These are phyloP conservation scores for Rhodotorula sp. DNA, from an alignment of 1,284 basidiomycete species.

Conservation along the genomic window DNA sequence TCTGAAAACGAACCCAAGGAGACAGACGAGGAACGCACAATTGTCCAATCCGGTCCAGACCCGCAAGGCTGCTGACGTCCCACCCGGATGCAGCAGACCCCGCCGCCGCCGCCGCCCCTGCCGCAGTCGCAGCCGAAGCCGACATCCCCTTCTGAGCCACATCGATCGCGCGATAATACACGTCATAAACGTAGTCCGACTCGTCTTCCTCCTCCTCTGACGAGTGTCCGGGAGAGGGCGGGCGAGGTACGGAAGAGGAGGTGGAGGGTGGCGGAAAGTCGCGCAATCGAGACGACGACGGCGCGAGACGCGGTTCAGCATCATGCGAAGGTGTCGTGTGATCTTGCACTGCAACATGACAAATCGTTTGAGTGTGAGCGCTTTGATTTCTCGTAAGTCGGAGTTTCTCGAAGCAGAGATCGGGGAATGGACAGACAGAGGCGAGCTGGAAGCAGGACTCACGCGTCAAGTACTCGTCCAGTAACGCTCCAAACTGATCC, in stretches of 20 bases:
- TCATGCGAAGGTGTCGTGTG: not conserved
- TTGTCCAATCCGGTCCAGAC: conserved; percentile 38
- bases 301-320: too few relatives aligned
- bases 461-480: conserved; percentile 44
- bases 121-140: too few relatives aligned
- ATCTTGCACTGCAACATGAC: too few relatives aligned
- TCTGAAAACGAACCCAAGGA: too few relatives aligned
- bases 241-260: not conserved
- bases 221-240: not conserved
- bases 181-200: conserved; percentile 39
- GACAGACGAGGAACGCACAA: conserved; percentile 29
- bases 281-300: conserved; percentile 18
- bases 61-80: conserved; percentile 23
- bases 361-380: too few relatives aligned
- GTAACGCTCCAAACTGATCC: conserved; percentile 43
- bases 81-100: not conserved
- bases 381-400: too few relatives aligned
- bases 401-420: too few relatives aligned
- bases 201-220: not conserved
- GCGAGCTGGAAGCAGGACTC: not conserved
- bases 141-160: not conserved
- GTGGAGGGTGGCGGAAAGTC: not conserved
- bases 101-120: too few relatives aligned
- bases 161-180: conserved; percentile 40
- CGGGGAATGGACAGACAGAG: too few relatives aligned